Base-by-base conservation (phyloP, 805 yeast species). In the Kregervanrija pseudodelftensis region DNA sequence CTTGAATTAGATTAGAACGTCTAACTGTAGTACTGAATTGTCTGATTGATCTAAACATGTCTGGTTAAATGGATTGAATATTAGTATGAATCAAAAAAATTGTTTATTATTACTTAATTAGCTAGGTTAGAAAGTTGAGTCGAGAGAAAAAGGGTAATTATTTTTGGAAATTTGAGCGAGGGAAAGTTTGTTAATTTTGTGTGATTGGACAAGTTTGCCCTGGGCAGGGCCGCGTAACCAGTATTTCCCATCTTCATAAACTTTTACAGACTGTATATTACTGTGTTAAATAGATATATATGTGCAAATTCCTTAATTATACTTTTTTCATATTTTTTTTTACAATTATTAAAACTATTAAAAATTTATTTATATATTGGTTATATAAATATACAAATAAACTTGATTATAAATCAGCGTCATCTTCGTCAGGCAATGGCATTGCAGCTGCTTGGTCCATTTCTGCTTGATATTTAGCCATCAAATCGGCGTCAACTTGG, bases 381-480 rank as follows among this genome's bases (percentile, higher is more conserved):
- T 15, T 16, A 36, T 11, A 15, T 15, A 30, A 16, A 37, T 13
- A 30, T 30, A 22, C 8, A 17, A 8, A 36, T 16, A 22, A 32
- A 33, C 30, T 40, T 34, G 43, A 55, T 76, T 88, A 93, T 75
- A 93, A 85, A 74, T 93, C 99, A 66, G 96, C 97, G 66, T 93
- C 99, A 69, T 93, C 99, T 78, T 93, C 99, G 76, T 93, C 99
- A 58, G 99, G 99, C 71, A 93, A 84, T 70, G 99, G 99, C 80
- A 93, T 79, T 58, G 97, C 96, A 60, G 98, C 88, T 64, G 99
- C 99, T 75, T 86, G 95, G 70, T 88, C 97, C 95, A 93, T 91
- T 78, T 93, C 99, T 68, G 89, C 95, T 80, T 93, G 96, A 79
- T 93, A 93, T 76, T 91, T 90, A 76, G 81, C 85, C 97, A 93